Base-by-base conservation (phyloP, 306 rosid genomes). In the Gastrolobium bilobum region DNA sequence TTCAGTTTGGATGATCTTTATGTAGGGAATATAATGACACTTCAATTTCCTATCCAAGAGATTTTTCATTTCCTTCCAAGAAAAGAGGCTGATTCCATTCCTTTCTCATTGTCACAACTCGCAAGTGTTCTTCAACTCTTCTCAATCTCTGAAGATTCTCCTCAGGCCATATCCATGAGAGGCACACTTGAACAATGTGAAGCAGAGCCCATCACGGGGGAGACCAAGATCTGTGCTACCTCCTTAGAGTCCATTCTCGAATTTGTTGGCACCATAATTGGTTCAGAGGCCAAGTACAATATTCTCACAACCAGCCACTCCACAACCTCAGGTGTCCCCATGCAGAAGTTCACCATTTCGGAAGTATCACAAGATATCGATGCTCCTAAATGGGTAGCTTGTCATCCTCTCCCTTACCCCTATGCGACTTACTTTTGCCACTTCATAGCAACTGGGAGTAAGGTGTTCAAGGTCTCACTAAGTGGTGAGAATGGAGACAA, bases 391-490 rank as follows among this genome's bases (percentile, higher is more conserved):
- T 84, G 89, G 90, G 87, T 84, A 8, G 82, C 83, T 4, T 91
- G 96, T 33, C 93, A 91, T 29, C 91, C 89, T 1, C 29, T 84
- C 6, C 77, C 83, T 4, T 89, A 89, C 70, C 89, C 91, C 8
- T 89, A 87, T 77, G 86, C 85, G 0, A 80, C 87, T 78, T 78
- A 81, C 87, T 91, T 76, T 42, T 91, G 93, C 80, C 96, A 91
- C 75, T 74, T 70, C 78, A 78, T 83, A 67, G 51, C 81, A 54
- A 80, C 81, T 0, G 87, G 83, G 33, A 86, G 68, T 33, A 89
- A 81, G 79, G 81, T 89, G 73, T 91, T 88, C 89, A 80, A 82
- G 85, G 93, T 85, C n/a, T 9, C 44, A 33, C 70, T 87, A 3
- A 71, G 78, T 26, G 87, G 85, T 56, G 89, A 86, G 7, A 89